Percentiles rank a stretch among this genome's conserved stretches.
Conservation (phyloP, 1,139 yeast species). For the Saccharomycopsis crataegensis region DNA sequence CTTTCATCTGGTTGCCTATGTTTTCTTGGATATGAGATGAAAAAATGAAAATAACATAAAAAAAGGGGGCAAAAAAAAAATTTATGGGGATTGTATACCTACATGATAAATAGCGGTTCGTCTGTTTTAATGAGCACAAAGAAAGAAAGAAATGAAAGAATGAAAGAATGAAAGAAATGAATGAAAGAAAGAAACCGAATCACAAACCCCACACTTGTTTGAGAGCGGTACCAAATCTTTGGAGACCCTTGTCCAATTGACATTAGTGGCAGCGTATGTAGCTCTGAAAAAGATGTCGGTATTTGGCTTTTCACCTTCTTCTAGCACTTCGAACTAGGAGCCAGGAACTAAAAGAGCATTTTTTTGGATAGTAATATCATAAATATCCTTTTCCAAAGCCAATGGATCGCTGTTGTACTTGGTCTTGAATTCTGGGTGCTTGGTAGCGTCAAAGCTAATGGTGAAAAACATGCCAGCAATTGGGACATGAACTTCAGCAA, state of each 20-base stretch:
- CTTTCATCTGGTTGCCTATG: no score
- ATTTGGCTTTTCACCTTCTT: constrained; percentile 38
- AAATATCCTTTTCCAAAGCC: constrained; percentile 57
- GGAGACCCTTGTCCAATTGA: constrained; percentile 56
- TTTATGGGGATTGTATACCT: no score
- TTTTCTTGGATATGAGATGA: no score
- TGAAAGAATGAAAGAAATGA: no score
- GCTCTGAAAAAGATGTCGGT: constrained; percentile 73
- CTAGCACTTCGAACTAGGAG: constrained; percentile 66
- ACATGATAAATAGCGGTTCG: no score
- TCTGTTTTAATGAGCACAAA: no score
- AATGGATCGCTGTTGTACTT: constrained; percentile 43
- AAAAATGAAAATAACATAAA: no score
- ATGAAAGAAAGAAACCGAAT: not conserved
- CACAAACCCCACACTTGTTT: constrained; percentile 11
- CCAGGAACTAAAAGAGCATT: constrained; percentile 84
- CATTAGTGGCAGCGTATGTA: constrained; percentile 79
- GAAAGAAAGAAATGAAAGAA: not conserved
- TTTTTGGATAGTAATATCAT: constrained; percentile 53
- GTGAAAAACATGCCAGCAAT: constrained; percentile 95
- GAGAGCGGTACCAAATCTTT: constrained; percentile 56
- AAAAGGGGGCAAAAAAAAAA: no score
- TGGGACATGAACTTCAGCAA: constrained; percentile 39
- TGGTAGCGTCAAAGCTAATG: constrained; percentile 62
- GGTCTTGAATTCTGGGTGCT: constrained; percentile 62